phyloP scores from a whole-genome alignment of 345 rosid species.

The Hevea brasiliensis region DNA sequence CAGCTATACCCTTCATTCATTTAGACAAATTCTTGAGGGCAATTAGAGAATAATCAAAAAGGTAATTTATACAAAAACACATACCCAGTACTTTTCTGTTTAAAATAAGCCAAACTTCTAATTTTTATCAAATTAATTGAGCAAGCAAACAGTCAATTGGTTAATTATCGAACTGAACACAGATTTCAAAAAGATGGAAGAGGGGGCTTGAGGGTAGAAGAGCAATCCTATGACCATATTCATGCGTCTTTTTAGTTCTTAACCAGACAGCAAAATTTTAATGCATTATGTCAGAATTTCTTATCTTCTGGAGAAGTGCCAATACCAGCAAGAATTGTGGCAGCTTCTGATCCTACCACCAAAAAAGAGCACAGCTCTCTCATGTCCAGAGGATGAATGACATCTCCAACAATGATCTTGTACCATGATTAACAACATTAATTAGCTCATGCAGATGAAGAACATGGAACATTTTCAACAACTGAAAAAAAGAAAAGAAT shows the following conservation, averaged over 20 bases:
- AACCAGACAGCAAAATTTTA: neutral
- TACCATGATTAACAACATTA: slow-evolving; percentile 4
- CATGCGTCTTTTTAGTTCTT: neutral
- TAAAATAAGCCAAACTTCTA: too few species aligned
- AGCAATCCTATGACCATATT: neutral
- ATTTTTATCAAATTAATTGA: neutral
- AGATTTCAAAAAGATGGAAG: neutral
- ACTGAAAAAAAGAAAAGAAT: neutral
- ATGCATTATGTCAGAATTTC: neutral
- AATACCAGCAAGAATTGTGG: slow-evolving; percentile 33
- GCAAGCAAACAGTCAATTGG: neutral
- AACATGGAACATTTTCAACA: neutral
- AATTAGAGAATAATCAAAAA: neutral
- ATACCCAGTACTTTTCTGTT: neutral
- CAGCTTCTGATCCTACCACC: slow-evolving; percentile 34
- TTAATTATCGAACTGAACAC: neutral
- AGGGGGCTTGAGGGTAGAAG: neutral
- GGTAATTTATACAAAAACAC: neutral
- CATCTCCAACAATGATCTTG: slow-evolving; percentile 25
- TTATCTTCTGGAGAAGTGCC: neutral
- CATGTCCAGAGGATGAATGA: slow-evolving; percentile 18
- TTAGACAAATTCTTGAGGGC: neutral
- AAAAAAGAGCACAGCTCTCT: slow-evolving; percentile 33
- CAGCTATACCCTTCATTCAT: neutral
- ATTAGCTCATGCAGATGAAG: neutral